phyloP scores from a whole-genome alignment of 148 eudicot species.

The Vaccinium macrocarpon region DNA sequence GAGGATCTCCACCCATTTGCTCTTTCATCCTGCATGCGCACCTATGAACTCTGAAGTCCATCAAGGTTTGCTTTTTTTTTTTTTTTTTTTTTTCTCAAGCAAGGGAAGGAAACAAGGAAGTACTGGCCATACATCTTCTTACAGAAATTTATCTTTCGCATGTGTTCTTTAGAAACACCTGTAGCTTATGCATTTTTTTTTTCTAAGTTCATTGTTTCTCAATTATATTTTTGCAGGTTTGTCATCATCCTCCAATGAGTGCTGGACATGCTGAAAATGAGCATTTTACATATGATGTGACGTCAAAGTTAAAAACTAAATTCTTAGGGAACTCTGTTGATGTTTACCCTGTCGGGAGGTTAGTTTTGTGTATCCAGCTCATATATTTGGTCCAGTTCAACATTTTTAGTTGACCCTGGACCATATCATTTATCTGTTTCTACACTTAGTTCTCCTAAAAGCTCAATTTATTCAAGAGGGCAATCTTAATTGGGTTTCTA shows the following conservation, averaged over 20 bases:
- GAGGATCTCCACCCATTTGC: constrained; percentile 2
- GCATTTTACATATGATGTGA: constrained; percentile 77
- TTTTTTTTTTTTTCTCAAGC: neutral
- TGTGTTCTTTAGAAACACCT: neutral
- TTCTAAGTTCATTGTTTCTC: neutral
- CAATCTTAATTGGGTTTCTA: neutral
- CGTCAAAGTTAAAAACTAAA: constrained; percentile 87
- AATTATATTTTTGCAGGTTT: constrained; percentile 43
- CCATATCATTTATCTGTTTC: neutral
- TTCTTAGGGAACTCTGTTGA: constrained; percentile 83
- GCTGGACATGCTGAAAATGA: constrained; percentile 91
- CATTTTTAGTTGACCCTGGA: constrained; percentile 2
- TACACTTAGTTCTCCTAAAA: neutral
- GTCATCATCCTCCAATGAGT: constrained; percentile 98
- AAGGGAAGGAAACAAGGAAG: neutral
- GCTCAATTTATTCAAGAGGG: neutral
- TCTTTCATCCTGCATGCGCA: neutral
- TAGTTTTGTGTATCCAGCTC: constrained; percentile 4
- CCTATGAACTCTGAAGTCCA: neutral
- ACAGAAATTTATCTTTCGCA: neutral
- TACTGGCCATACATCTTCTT: neutral
- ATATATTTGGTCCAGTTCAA: neutral
- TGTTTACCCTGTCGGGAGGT: constrained; percentile 94
- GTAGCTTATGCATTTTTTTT: constrained; percentile 4
- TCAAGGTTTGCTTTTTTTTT: neutral